Percentiles rank a stretch among this genome's conserved stretches.
phyloP scores from a whole-genome alignment of 371 early-diverging fungal species.

The Massospora cicadina region DNA sequence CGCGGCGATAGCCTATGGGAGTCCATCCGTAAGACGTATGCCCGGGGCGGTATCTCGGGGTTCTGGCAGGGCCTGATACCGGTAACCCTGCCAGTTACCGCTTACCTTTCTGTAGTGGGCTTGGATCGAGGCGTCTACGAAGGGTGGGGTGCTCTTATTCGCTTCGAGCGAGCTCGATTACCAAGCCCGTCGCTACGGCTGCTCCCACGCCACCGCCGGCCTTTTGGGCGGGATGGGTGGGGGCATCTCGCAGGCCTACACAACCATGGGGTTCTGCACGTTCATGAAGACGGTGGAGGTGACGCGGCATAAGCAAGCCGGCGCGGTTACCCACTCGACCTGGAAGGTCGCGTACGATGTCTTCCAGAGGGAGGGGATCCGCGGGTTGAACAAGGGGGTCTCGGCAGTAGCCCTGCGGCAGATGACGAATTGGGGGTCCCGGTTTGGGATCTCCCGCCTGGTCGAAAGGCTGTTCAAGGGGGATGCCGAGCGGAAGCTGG shows the following conservation, averaged over 20 bases:
- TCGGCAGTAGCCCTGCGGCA: slow-evolving; percentile 83
- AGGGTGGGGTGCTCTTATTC: slow-evolving; percentile 87
- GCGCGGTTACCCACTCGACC: slow-evolving; percentile 35
- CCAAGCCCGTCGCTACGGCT: slow-evolving; percentile 27
- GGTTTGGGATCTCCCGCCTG: slow-evolving; percentile 35
- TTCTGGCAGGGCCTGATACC: slow-evolving; percentile 68
- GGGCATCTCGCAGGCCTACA: slow-evolving; percentile 81
- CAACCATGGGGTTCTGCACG: slow-evolving; percentile 97
- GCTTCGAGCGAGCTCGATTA: slow-evolving; percentile 88
- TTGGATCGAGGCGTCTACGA: slow-evolving; percentile 84
- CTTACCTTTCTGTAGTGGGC: slow-evolving; percentile 35
- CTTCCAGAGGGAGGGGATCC: slow-evolving; percentile 77
- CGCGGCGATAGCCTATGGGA: slow-evolving; percentile 45
- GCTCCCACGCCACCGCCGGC: slow-evolving; percentile 47
- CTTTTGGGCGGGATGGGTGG: slow-evolving; percentile 85
- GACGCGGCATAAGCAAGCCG: slow-evolving; percentile 75
- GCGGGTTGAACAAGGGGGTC: slow-evolving; percentile 90
- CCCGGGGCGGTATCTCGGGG: slow-evolving; percentile 59
- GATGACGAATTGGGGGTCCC: slow-evolving; percentile 93
- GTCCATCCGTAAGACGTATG: slow-evolving; percentile 43
- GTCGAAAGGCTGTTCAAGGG: slow-evolving; percentile 9
- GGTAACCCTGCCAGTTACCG: not conserved
- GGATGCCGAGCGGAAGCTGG: not conserved
- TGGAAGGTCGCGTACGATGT: slow-evolving; percentile 72
- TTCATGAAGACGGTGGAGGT: slow-evolving; percentile 99